A percentile compares a stretch with the other conserved stretches of the same genome.
These are phyloP conservation scores for Colletotrichum magnum DNA, from an alignment of 2,329 filamentous ascomycete genomes.

Conservation along the genomic window DNA sequence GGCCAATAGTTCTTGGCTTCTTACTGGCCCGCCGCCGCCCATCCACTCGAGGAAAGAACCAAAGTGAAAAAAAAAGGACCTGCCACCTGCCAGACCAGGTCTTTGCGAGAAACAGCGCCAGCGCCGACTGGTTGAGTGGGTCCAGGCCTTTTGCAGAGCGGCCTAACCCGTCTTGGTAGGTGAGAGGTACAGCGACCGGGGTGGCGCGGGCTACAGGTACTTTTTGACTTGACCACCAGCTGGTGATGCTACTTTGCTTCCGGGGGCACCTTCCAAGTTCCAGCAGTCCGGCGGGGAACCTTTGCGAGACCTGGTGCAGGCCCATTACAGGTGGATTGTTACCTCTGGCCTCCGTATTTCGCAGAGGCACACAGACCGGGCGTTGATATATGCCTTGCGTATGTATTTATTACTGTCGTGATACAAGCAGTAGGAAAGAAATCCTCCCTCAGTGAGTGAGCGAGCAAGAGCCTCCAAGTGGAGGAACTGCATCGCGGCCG, in stretches of 20 bases:
- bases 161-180: slow-evolving; percentile 48
- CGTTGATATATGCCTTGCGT: no score
- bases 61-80: slow-evolving; percentile 12
- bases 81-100: background rate
- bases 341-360: background rate
- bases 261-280: background rate
- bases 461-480: no score
- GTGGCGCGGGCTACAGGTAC: slow-evolving; percentile 36
- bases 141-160: slow-evolving; percentile 44
- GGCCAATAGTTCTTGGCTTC: slow-evolving; percentile 24
- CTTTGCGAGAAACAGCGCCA: slow-evolving; percentile 32
- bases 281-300: slow-evolving; percentile 8
- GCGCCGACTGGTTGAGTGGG: slow-evolving; percentile 38
- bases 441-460: no score
- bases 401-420: no score
- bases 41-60: background rate
- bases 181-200: slow-evolving; percentile 44
- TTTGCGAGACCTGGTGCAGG: background rate
- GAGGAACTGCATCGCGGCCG: no score
- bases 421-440: no score
- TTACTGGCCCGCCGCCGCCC: slow-evolving; percentile 20
- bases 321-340: slow-evolving; percentile 1
- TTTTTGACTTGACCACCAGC: slow-evolving; percentile 24
- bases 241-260: slow-evolving; percentile 17
- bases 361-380: no score